Evolutionary conservation across 148 eudicot species (phyloP), one percentile per base, ranked within the genome.

Genomic region (Polygonum aviculare): DNA sequence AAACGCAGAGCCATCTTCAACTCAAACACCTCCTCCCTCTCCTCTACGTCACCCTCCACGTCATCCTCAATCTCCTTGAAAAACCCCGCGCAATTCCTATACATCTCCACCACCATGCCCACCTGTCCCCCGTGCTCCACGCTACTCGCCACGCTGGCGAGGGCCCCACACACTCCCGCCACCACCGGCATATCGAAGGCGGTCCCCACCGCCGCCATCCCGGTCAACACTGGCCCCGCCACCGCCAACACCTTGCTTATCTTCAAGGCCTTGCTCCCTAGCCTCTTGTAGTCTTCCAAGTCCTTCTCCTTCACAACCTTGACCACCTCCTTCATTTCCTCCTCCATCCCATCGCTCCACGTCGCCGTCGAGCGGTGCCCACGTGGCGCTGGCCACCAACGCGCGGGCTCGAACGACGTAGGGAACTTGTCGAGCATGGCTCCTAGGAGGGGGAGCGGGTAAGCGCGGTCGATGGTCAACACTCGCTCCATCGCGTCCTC

Each of bases 101-200:
- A 91, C 93, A 91, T 89, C 81, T 91, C 97, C 77, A 86, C 78
- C 75, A 91, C 91, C 97, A 91, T 91, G 44, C 97, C 97, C 44
- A 91, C 93, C 82, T 91, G 97, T 9, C 90, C 97, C 12, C 97
- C 93, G 81, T 90, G 94, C 81, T 90, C 83, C 39, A 90, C 19
- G 11, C 84, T 81, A 54, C 82, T 90, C 75, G 86, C 87, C 12
- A 81, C 81, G 33, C 75, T 79, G 0, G 88, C 86, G 74, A 85
- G 65, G 5, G 85, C 74, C 52, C 85, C 88, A 2, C 83, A 86
- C 15, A 80, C 81, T 0, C 78, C 86, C 21, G 84, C 90, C 73
- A 84, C 52, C 33, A 78, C 86, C 0, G 83, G 89, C 93, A 84
- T 82, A 0, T 82, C 15, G 35, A 19, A 77, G 0, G 83, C 81